Evolutionary conservation across 495 filamentous ascomycete species (phyloP).

Genomic region (Usnea hakonensis): DNA sequence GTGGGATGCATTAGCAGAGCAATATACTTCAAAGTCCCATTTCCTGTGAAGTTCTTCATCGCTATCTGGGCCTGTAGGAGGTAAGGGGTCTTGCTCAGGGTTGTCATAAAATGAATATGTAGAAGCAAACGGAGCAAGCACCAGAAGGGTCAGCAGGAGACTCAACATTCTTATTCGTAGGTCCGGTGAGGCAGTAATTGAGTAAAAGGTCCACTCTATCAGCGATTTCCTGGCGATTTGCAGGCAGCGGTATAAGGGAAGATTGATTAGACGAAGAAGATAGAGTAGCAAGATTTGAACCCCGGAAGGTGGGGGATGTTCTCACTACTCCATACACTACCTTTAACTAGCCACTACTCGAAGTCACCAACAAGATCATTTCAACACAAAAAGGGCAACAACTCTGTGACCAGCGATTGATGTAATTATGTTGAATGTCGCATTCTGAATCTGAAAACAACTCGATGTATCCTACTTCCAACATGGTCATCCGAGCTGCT

Average conservation of each 20-base stretch:
- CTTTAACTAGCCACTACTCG: no score
- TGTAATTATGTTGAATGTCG: no score
- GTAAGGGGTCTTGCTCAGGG: slow-evolving; percentile 22
- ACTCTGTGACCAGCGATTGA: no score
- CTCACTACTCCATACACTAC: no score
- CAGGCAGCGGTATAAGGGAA: not conserved
- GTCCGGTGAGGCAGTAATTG: not conserved
- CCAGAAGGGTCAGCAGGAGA: not conserved
- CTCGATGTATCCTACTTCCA: no score
- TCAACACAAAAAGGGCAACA: no score
- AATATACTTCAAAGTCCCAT: slow-evolving; percentile 45
- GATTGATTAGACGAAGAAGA: not conserved
- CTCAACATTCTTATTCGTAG: not conserved
- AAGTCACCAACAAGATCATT: no score
- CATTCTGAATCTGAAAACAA: no score
- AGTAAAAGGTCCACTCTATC: not conserved
- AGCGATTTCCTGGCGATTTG: not conserved
- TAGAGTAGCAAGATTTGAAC: no score
- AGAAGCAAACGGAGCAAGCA: not conserved
- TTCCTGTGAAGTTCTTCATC: slow-evolving; percentile 42
- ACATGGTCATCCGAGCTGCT: no score
- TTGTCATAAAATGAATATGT: slow-evolving; percentile 24
- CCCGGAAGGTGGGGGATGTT: not conserved
- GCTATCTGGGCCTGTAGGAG: slow-evolving; percentile 2
- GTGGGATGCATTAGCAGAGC: not conserved